A percentile compares a stretch with the other conserved stretches of the same genome.
phyloP scores from a whole-genome alignment of 73 alveolate genomes.

The Paraurostyla sp. region DNA sequence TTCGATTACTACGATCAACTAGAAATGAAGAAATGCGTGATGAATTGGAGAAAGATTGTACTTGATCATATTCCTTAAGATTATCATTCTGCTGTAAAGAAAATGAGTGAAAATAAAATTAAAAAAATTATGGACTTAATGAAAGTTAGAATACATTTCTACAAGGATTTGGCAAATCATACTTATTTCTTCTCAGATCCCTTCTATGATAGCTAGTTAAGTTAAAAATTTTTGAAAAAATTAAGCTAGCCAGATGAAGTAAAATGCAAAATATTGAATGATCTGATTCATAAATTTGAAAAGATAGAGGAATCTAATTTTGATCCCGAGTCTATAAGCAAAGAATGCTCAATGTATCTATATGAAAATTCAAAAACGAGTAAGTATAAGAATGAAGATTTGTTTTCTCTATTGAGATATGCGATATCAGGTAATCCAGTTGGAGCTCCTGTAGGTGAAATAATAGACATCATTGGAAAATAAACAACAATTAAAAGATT shows the following conservation, averaged over 20 bases:
- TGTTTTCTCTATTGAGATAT: conserved; percentile 65
- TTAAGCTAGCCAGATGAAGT: conserved; percentile 19
- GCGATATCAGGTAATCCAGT: conserved; percentile 66
- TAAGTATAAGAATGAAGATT: conserved; percentile 71
- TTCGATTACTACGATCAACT: conserved; percentile 51
- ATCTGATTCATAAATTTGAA: background rate
- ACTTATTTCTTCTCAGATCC: conserved; percentile 72
- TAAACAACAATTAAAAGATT: conserved; percentile 39
- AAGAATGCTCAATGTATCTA: conserved; percentile 66
- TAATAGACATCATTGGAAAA: conserved; percentile 69
- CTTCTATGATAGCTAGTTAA: conserved; percentile 14
- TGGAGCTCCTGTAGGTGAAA: conserved; percentile 77
- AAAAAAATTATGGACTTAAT: conserved; percentile 61
- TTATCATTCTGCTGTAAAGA: conserved; percentile 34
- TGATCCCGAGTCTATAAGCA: conserved; percentile 32
- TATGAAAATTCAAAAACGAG: conserved; percentile 51
- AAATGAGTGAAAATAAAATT: conserved; percentile 10
- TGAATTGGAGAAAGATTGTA: conserved; percentile 21
- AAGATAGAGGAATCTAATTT: background rate
- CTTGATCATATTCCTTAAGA: conserved; percentile 49
- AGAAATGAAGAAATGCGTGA: conserved; percentile 33
- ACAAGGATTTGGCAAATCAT: conserved; percentile 57
- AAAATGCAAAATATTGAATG: conserved; percentile 19
- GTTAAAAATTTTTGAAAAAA: conserved; percentile 52
- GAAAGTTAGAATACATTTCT: conserved; percentile 71